Conservation (phyloP, 1,284 basidiomycete species). For the Microbotryomycetes sp. region DNA sequence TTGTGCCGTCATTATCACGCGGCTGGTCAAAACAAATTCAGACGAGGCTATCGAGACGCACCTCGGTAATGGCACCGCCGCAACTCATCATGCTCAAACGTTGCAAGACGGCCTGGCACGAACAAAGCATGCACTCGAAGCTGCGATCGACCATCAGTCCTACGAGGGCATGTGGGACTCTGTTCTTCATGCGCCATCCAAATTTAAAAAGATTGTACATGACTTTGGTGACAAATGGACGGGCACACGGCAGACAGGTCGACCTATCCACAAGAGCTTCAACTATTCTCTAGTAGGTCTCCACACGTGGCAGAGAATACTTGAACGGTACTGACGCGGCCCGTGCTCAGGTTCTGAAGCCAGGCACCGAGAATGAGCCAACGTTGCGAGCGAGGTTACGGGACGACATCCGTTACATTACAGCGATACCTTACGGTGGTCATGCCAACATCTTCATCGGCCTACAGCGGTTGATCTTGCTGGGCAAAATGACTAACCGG, state of each 20-base stretch:
- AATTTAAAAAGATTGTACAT: neutral
- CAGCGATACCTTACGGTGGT: conserved; percentile 18
- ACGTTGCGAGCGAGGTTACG: conserved; percentile 15
- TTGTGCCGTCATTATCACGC: neutral
- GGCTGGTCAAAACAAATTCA: neutral
- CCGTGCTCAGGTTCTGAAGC: neutral
- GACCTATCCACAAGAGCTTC: neutral
- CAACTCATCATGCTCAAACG: no score
- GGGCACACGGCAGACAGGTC: neutral
- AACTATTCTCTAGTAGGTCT: neutral
- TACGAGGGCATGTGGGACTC: neutral
- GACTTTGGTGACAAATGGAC: neutral
- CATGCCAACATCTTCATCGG: conserved; percentile 29
- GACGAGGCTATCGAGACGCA: no score
- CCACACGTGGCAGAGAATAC: no score
- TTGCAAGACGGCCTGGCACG: neutral
- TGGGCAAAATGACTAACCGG: conserved; percentile 24
- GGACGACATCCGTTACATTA: conserved; percentile 17
- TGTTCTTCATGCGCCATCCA: neutral
- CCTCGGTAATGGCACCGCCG: no score
- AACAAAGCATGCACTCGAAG: neutral
- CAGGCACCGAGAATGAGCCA: neutral
- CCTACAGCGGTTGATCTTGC: conserved; percentile 23
- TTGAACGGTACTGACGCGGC: no score
- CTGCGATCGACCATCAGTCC: neutral